phyloP scores from a whole-genome alignment of 148 eudicot species.

The Fallopia convolvulus region DNA sequence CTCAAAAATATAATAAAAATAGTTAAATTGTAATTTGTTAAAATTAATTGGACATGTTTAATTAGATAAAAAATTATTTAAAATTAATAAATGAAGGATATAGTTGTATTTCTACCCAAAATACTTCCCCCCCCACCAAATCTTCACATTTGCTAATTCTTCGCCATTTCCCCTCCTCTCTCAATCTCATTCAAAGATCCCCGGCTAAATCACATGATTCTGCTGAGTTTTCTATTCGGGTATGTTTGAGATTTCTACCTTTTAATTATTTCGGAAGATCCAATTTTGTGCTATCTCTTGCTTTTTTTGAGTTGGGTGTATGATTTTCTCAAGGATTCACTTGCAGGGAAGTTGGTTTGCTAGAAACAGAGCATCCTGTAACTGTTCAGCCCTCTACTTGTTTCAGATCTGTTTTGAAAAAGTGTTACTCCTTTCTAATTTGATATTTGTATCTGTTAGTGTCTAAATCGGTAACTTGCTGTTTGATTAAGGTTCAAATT shows the following conservation, averaged over 20 bases:
- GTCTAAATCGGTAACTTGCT: neutral
- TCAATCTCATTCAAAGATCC: neutral
- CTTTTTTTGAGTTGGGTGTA: neutral
- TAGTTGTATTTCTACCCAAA: no score
- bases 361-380: neutral
- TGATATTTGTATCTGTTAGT: neutral
- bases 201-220: neutral
- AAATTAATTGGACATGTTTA: no score
- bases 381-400: neutral
- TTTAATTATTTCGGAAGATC: neutral
- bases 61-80: no score
- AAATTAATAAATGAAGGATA: no score
- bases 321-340: neutral
- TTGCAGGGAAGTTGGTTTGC: neutral
- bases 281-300: neutral
- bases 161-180: neutral
- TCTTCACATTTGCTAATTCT: neutral
- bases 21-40: no score
- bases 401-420: conserved; percentile 1
- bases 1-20: no score
- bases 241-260: no score
- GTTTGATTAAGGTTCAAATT: neutral
- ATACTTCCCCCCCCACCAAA: neutral
- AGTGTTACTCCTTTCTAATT: neutral
- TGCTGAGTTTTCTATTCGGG: no score